These are phyloP conservation scores for Lathyrus tuberosus DNA, from an alignment of 306 rosid genomes.

Conservation along the genomic window DNA sequence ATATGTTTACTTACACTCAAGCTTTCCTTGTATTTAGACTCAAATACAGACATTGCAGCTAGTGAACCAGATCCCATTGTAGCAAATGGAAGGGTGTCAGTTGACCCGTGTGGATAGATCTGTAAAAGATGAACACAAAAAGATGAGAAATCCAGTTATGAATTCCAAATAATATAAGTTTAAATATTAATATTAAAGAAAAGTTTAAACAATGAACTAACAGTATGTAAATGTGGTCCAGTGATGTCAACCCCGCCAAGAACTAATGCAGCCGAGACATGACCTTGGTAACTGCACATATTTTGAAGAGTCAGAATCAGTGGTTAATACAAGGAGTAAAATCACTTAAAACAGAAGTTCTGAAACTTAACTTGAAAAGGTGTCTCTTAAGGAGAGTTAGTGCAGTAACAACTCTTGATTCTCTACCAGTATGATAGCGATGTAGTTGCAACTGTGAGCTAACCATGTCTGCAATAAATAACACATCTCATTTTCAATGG, in stretches of 20 bases:
- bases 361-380: conserved; percentile 53
- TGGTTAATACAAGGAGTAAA: neutral
- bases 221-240: conserved; percentile 95
- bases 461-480: conserved; percentile 72
- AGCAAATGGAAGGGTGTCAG: conserved; percentile 60
- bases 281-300: conserved; percentile 76
- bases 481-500: conserved; percentile 36
- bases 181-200: conserved; percentile 22
- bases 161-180: conserved; percentile 14
- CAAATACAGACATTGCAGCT: conserved; percentile 58
- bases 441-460: conserved; percentile 95
- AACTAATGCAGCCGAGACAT: conserved; percentile 87
- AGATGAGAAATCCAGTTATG: conserved; percentile 21
- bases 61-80: conserved; percentile 63
- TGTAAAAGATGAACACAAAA: conserved; percentile 49
- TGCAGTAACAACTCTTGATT: conserved; percentile 55
- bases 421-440: conserved; percentile 91
- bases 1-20: conserved; percentile 45
- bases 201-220: conserved; percentile 47
- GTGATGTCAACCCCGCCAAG: conserved; percentile 97
- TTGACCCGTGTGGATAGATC: conserved; percentile 94
- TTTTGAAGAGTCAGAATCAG: conserved; percentile 23
- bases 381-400: conserved; percentile 56
- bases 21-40: conserved; percentile 71
- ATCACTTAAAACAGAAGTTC: conserved; percentile 17